Base-by-base conservation (phyloP, 1,139 yeast genomes). In the Pichia sorboxylosa region DNA sequence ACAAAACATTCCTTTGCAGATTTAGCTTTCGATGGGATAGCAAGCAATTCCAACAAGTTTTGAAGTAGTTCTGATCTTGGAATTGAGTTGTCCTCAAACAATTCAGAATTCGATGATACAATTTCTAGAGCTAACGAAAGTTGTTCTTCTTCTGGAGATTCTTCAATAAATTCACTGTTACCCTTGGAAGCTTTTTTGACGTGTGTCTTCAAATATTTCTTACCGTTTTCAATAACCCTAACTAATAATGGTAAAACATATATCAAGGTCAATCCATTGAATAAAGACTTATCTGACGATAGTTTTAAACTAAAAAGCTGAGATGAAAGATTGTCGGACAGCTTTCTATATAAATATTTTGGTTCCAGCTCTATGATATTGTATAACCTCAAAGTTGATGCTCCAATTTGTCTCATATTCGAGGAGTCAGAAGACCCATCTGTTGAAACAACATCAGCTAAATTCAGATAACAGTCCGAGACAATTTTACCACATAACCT, bases 141-240 rank as follows among this genome's bases (percentile, higher is more conserved):
- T 45, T 83, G 93, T 52, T 87, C 97, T 52, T 87, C 97, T 47
- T 80, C 82, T 18, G 80, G 81, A 40, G 82, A 93, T 49, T 81
- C 92, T 40, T 78, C 79, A 23, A 64, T 72, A 59, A 70, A 81
- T 51, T 70, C 95, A 27, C 72, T 68, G 37, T 64, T 69, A 35
- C 54, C 63, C 24, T 52, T 54, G 5, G 30, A 29, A 17, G 23
- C 26, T 20, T 63, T 60, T 30, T 61, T 63, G 1, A 73, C 60
- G 44, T 66, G 70, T 44, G 59, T 67, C 33, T 67, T 47, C 1
- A 80, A 69, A 28, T 66, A 68, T 3, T 52, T 52, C 38, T 68
- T 71, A 39, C 87, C 85, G 34, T 64, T 67, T 35, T 73, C 72
- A 41, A 80, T 58, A 6, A 76, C 77, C 39, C 67, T 69, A 16